Evolutionary conservation across 2,329 filamentous ascomycete species (phyloP).

Genomic region (Aspergillus jensenii): DNA sequence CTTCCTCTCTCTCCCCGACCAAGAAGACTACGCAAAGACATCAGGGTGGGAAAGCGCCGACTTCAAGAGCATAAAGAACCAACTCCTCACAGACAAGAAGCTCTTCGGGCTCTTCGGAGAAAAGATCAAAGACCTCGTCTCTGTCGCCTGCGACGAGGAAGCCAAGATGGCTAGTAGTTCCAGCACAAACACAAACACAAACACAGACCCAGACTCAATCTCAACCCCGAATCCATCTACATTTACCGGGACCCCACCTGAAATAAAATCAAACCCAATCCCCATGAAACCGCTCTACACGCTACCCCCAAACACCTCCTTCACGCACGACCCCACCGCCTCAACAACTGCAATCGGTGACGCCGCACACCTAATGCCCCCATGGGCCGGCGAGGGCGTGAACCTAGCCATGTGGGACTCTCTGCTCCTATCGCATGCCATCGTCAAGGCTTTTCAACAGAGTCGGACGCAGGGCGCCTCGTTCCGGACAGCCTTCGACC

Average conservation of each 20-base stretch:
- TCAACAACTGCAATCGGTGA: conserved; percentile 29
- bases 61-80: not conserved
- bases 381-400: conserved; percentile 31
- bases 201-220: too few relatives aligned
- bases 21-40: conserved; percentile 1
- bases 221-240: too few relatives aligned
- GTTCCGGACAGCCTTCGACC: not conserved
- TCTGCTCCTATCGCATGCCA: conserved; percentile 18
- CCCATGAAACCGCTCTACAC: conserved; percentile 20
- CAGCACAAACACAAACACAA: too few relatives aligned
- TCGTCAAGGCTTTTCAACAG: conserved; percentile 4
- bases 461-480: not conserved
- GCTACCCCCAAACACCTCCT: conserved; percentile 20
- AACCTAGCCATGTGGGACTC: conserved; percentile 31
- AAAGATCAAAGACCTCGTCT: conserved; percentile 21
- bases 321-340: conserved; percentile 15
- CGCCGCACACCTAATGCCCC: conserved; percentile 32
- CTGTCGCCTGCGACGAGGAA: conserved; percentile 20
- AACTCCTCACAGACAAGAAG: not conserved
- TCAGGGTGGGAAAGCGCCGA: not conserved
- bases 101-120: conserved; percentile 2
- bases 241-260: too few relatives aligned
- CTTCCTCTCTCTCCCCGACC: conserved; percentile 19
- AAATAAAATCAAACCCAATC: not conserved
- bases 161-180: too few relatives aligned